Conservation (phyloP, 768 basidiomycete genomes). For the Termitomyces sp. region DNA sequence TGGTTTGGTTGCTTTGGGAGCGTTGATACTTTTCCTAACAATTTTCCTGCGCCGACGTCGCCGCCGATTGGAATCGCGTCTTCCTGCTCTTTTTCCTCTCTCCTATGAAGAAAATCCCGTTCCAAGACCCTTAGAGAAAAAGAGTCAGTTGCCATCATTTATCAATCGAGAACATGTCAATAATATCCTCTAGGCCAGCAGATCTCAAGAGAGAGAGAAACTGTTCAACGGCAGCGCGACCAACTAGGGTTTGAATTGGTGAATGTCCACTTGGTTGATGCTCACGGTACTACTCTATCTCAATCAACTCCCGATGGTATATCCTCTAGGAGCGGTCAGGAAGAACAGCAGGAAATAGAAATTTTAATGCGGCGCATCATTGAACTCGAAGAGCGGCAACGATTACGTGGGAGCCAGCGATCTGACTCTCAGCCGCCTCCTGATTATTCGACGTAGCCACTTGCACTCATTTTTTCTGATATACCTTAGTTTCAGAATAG, state of each 20-base stretch:
- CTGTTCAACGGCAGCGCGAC: background rate
- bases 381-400: background rate
- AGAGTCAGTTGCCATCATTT: background rate
- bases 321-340: background rate
- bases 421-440: background rate
- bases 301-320: background rate
- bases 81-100: background rate
- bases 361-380: background rate
- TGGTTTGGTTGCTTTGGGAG: background rate
- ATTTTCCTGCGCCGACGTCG: background rate
- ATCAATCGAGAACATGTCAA: background rate
- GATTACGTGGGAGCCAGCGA: background rate
- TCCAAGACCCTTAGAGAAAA: background rate
- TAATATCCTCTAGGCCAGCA: background rate
- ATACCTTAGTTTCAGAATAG: no score
- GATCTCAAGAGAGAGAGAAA: background rate
- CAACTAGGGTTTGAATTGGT: background rate
- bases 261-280: background rate
- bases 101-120: background rate
- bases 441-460: background rate
- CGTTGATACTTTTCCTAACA: background rate
- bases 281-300: background rate
- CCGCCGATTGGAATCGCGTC: background rate
- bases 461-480: no score
- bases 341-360: background rate